Evolutionary conservation across 129 eudicot genomes (phyloP).

Genomic region (Centella asiatica): DNA sequence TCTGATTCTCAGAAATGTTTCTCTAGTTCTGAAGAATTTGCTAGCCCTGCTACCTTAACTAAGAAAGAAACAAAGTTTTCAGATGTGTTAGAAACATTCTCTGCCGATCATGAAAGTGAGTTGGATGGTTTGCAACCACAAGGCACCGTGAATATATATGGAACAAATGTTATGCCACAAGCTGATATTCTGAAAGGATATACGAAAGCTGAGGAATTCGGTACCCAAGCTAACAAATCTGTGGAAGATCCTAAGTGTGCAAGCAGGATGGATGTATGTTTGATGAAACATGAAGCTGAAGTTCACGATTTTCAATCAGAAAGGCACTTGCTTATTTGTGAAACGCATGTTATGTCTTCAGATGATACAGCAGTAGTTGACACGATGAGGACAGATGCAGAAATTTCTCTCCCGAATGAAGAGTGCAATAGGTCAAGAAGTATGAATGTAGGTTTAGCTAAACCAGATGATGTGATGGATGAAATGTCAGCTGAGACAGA

Average conservation of each 20-base stretch:
- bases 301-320: conserved; percentile 13
- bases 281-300: conserved; percentile 18
- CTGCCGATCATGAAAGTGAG: conserved; percentile 18
- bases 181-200: conserved; percentile 13
- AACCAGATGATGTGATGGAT: conserved; percentile 8
- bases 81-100: conserved; percentile 9
- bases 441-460: conserved; percentile 2
- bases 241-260: conserved; percentile 17
- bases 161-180: conserved; percentile 5
- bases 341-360: conserved; percentile 5
- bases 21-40: conserved; percentile 15
- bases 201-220: conserved; percentile 15
- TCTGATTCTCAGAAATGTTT: conserved; percentile 15
- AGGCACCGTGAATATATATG: conserved; percentile 2
- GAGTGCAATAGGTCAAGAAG: conserved; percentile 12
- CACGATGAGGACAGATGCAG: conserved; percentile 8
- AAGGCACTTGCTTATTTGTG: conserved; percentile 6
- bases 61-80: conserved; percentile 15
- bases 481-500: neutral
- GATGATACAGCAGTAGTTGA: conserved; percentile 14
- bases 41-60: conserved; percentile 2
- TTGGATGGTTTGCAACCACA: conserved; percentile 11
- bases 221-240: conserved; percentile 4
- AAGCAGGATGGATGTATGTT: conserved; percentile 11
- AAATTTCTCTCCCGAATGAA: conserved; percentile 16